Percentiles rank a stretch among this genome's conserved stretches.
phyloP scores from a whole-genome alignment of 73 alveolate species.

The Stentor coeruleus region DNA sequence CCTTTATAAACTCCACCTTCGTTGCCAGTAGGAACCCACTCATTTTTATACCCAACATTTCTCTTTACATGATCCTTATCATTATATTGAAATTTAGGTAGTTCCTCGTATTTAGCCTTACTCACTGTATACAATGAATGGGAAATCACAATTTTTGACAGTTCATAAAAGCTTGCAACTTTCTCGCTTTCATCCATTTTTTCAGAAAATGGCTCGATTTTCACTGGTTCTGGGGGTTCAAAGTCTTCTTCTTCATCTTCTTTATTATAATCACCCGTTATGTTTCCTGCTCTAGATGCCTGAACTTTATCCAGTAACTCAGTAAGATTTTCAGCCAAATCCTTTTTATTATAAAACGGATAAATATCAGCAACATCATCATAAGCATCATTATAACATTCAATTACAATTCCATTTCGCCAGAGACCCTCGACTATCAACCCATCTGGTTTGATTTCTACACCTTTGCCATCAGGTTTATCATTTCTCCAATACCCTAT shows the following conservation, averaged over 20 bases:
- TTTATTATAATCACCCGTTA: neutral
- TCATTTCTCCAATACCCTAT: neutral
- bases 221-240: neutral
- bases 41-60: neutral
- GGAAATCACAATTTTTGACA: neutral
- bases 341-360: neutral
- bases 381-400: neutral
- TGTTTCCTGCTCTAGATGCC: neutral
- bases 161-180: too few species aligned
- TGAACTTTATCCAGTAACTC: neutral
- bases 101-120: neutral
- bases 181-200: neutral
- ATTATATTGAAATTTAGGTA: neutral
- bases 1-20: neutral
- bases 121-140: neutral
- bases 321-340: neutral
- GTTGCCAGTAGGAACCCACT: neutral
- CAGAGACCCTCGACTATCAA: neutral
- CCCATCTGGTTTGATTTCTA: neutral
- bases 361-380: neutral
- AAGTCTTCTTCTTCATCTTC: neutral
- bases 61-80: neutral
- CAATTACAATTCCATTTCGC: neutral
- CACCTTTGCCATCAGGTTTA: constrained; percentile 13
- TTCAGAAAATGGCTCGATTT: neutral